phyloP scores from a whole-genome alignment of 177 flowering plant species.

The Vitis hybrid region DNA sequence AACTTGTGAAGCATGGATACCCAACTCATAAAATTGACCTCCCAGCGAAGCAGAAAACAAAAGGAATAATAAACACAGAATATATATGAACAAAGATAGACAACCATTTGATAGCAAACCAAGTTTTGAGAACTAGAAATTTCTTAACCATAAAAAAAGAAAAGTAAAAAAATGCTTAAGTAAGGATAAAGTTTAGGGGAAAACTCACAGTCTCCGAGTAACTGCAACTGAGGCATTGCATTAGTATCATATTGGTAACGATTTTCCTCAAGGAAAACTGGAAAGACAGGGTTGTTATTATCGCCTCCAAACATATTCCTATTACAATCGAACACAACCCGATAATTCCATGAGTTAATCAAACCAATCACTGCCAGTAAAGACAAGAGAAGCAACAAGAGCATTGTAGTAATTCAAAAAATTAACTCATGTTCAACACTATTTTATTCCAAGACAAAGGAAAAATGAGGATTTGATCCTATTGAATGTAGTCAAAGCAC shows the following conservation, averaged over 20 bases:
- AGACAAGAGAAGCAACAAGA: not conserved
- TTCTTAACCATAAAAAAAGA: not conserved
- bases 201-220: conserved; percentile 68
- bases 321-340: not conserved
- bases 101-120: not conserved
- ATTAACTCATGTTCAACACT: no score
- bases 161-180: not conserved
- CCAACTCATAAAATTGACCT: not conserved
- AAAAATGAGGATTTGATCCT: no score
- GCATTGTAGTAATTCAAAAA: not conserved
- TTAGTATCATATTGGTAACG: conserved; percentile 46
- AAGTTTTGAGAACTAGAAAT: no score
- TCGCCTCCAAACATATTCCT: conserved; percentile 72
- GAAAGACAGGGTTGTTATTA: conserved; percentile 36
- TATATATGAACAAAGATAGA: not conserved
- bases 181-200: not conserved
- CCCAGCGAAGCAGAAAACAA: not conserved
- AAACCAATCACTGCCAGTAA: not conserved
- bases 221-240: conserved; percentile 63
- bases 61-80: not conserved
- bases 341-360: conserved; percentile 1
- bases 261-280: conserved; percentile 48
- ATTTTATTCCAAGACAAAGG: no score
- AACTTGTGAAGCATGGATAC: not conserved
- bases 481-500: no score